Evolutionary conservation across 2,329 filamentous ascomycete genomes (phyloP).

Genomic region (Colletotrichum agaves): DNA sequence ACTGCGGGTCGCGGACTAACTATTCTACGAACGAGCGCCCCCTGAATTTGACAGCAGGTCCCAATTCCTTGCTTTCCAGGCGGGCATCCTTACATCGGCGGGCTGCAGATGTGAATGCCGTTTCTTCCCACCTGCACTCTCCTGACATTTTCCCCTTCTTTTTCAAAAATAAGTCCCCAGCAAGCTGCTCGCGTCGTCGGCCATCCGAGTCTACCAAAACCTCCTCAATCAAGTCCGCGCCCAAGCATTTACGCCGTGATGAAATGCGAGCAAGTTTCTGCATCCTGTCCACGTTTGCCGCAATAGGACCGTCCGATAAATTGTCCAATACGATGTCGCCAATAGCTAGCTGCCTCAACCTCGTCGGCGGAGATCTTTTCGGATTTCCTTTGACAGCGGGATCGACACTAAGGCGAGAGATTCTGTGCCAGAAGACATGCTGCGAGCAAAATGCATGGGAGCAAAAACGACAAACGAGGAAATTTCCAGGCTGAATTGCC

Average conservation of each 20-base stretch:
- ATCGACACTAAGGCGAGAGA: conserved; percentile 40
- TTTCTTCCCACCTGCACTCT: too few species aligned
- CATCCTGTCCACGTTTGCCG: conserved; percentile 49
- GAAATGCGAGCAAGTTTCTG: conserved; percentile 52
- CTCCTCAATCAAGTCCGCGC: conserved; percentile 54
- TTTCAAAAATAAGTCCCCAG: too few species aligned
- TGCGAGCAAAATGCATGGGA: too few species aligned
- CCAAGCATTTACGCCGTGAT: conserved; percentile 49
- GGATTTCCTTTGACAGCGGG: conserved; percentile 52
- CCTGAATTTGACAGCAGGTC: too few species aligned
- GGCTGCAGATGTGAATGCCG: background rate
- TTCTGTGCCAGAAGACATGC: too few species aligned
- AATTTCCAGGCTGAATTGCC: too few species aligned
- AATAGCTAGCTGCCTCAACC: conserved; percentile 44
- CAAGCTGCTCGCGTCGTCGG: conserved; percentile 38
- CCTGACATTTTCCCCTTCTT: too few species aligned
- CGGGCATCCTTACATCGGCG: conserved; percentile 53
- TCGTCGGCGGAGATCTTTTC: conserved; percentile 46
- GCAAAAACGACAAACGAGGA: too few species aligned
- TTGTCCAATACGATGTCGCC: conserved; percentile 43
- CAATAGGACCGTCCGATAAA: conserved; percentile 42
- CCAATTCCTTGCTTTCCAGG: conserved; percentile 22
- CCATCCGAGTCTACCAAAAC: conserved; percentile 47
- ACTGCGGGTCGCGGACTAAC: too few species aligned
- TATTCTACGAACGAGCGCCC: too few species aligned